A percentile compares a stretch with the other conserved stretches of the same genome.
Conservation (phyloP, 2,329 filamentous ascomycete species). For the Cordyceps cateniannulata region DNA sequence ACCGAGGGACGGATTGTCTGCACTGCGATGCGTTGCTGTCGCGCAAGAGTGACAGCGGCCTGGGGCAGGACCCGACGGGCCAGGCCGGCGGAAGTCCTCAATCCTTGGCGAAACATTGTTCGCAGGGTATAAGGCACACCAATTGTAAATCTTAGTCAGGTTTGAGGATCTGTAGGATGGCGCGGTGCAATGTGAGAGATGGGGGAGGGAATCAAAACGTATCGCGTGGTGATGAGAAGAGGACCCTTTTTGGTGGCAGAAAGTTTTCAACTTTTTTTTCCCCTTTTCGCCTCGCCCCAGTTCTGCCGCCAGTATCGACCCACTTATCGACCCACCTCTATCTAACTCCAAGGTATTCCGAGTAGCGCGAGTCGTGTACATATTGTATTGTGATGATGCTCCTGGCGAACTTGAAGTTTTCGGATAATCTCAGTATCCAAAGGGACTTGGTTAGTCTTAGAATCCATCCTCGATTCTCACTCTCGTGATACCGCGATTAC, state of each 20-base stretch:
- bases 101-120: constrained; percentile 21
- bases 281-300: constrained; percentile 1
- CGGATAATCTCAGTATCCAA: too few species aligned
- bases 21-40: constrained; percentile 7
- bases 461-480: too few species aligned
- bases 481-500: too few species aligned
- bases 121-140: not conserved
- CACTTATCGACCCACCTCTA: not conserved
- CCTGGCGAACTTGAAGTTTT: too few species aligned
- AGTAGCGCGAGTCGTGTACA: too few species aligned
- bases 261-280: constrained; percentile 13
- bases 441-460: too few species aligned
- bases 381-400: too few species aligned
- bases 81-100: constrained; percentile 33
- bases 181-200: not conserved
- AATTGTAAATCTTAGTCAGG: not conserved
- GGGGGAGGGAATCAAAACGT: not conserved
- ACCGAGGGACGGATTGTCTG: constrained; percentile 16
- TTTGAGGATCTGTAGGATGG: not conserved
- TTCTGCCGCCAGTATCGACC: not conserved
- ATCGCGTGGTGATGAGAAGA: not conserved
- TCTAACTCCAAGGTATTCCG: not conserved
- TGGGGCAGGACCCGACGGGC: constrained; percentile 25
- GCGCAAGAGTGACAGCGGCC: constrained; percentile 24
- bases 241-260: not conserved